Conservation (phyloP, 176 grass and related monocot genomes). For the Areca catechu region DNA sequence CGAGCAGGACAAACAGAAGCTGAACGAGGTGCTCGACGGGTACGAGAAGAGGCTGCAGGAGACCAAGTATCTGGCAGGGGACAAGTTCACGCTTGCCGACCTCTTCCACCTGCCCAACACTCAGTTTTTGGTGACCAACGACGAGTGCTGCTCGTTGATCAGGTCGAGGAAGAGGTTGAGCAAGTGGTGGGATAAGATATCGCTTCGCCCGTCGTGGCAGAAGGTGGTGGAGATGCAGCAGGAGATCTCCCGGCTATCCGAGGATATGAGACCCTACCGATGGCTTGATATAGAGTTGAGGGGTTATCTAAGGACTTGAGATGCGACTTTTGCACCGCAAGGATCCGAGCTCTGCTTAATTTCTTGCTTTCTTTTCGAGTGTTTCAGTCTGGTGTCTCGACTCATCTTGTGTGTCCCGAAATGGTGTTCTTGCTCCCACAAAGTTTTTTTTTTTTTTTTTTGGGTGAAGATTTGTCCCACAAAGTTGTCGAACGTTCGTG, state of each 20-base stretch:
- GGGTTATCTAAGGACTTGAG: no score
- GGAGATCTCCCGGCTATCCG: background rate
- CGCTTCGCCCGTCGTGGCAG: constrained; percentile 43
- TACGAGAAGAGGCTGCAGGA: constrained; percentile 77
- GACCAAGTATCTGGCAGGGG: constrained; percentile 47
- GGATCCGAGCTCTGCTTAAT: no score
- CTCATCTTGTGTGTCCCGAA: no score
- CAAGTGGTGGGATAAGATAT: constrained; percentile 65
- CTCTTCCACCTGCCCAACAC: constrained; percentile 84
- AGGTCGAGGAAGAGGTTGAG: constrained; percentile 45
- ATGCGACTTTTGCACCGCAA: no score
- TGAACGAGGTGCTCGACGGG: constrained; percentile 67
- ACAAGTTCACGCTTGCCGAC: constrained; percentile 95
- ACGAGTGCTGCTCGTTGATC: constrained; percentile 39
- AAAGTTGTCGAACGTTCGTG: no score
- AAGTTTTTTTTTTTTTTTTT: no score
- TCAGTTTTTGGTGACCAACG: constrained; percentile 40
- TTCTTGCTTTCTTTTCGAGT: no score
- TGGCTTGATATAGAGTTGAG: no score
- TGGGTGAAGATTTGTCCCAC: no score
- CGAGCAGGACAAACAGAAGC: constrained; percentile 40
- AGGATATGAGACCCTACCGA: constrained; percentile 19
- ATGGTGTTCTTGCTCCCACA: no score
- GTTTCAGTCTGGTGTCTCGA: no score
- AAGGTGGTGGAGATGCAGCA: constrained; percentile 67